Percentiles rank a stretch among this genome's conserved stretches.
These are phyloP conservation scores for Symbiodinium natans DNA, from an alignment of 73 alveolate genomes.

Conservation along the genomic window DNA sequence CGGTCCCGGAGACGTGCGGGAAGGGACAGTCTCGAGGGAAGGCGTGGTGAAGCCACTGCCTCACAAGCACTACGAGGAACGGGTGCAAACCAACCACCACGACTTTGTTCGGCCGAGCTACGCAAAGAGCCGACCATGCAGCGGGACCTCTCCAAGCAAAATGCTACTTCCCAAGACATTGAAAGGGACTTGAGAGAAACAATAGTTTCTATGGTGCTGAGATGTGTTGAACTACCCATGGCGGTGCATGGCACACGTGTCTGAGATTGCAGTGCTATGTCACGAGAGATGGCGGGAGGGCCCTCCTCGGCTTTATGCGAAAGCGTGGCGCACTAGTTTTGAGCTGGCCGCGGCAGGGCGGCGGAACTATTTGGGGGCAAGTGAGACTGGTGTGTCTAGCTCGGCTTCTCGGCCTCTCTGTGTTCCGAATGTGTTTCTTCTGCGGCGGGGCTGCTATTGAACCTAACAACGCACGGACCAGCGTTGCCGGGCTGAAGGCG, in stretches of 20 bases:
- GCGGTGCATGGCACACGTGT: not conserved
- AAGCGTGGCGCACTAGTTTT: too few relatives aligned
- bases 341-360: too few relatives aligned
- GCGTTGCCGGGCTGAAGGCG: too few relatives aligned
- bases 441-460: too few relatives aligned
- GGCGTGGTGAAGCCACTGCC: conserved; percentile 77
- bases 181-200: not conserved
- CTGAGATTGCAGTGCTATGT: too few relatives aligned
- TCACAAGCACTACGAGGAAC: not conserved
- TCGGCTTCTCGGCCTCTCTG: too few relatives aligned
- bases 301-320: too few relatives aligned
- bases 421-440: too few relatives aligned
- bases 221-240: not conserved
- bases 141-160: conserved; percentile 2
- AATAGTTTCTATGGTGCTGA: not conserved
- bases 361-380: too few relatives aligned
- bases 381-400: too few relatives aligned
- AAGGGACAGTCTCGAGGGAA: conserved; percentile 54
- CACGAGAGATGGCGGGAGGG: too few relatives aligned
- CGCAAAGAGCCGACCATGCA: conserved; percentile 62
- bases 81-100: not conserved
- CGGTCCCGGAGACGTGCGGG: conserved; percentile 58
- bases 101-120: not conserved
- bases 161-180: not conserved
- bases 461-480: too few relatives aligned